Evolutionary conservation across 768 basidiomycete genomes (phyloP), one percentile per base, ranked within the genome.

Genomic region (Agaricus bisporus): DNA sequence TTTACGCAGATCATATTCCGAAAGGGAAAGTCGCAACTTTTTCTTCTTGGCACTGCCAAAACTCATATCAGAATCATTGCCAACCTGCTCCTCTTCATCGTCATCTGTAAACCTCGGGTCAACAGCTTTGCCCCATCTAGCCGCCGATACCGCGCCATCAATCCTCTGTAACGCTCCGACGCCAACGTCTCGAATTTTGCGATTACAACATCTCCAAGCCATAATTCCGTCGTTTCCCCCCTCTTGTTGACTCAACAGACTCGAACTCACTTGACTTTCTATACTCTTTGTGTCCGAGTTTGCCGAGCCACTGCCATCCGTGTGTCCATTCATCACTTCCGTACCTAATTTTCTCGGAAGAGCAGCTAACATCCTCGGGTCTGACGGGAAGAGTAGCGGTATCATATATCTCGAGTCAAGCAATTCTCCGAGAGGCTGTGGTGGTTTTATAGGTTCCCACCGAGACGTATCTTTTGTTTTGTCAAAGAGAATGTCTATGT

Each of bases 361-460:
- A 5, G 87, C 88, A 17, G 88, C 84, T 7, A 95, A 73, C 66
- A 90, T 75, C 37, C 82, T 82, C 29, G 87, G 85, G 65, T 92
- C 85, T 17, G 85, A 82, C 6, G 95, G 95, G 46, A 97, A 83
- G 18, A 82, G 74, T 45, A 95, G 74, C 1, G 91, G 92, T 20
- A 98, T 79, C 93, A 98, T 98, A 66, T 88, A 82, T 58, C 94
- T 80, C 22, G 91, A 93, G 66, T 99, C 94, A 58, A 98, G 73
- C 22, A 98, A 70, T 66, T 99, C 97, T 28, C 94, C 94, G 1
- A 94, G 78, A 22, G 85, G 85, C 61, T 89, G 88, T 0, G 91
- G 86, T 17, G 91, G 80, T 49, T 79, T 80, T 0, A 81, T 74
- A 12, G 94, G 90, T 51, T 85, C 83, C 86, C 94, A 98, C 4